Base-by-base conservation (phyloP, 805 yeast genomes). In the Wickerhamomyces chaumierensis region DNA sequence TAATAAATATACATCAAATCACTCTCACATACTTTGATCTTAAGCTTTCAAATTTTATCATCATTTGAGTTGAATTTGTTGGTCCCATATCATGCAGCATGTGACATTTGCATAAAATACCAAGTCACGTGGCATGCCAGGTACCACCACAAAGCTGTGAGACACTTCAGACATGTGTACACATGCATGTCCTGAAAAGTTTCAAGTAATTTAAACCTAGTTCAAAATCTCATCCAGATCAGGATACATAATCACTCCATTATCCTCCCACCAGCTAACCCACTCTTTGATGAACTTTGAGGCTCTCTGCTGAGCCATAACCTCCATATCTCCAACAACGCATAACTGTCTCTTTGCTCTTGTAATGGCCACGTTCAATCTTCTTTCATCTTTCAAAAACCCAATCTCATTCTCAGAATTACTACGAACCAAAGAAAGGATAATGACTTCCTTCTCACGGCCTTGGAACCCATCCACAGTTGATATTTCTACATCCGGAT, bases 401-500 rank as follows among this genome's bases (percentile, higher is more conserved):
- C 97, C 97, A 35, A 88, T 79, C 38, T 80, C 83, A 27, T 68
- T 57, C 2, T 60, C 49, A 17, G 71, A 78, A 55, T 90, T 90
- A 31, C 92, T 80, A 45, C 98, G 66, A 2, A 90, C 96, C 39
- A 90, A 57, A 2, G 92, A 71, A 12, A 92, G 61, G 1, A 90
- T 68, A 6, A 90, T 86, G 0, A 78, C 80, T 49, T 88, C 94
- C 56, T 90, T 92, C 53, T 90, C 98, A 44, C 96, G 66, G 2
- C 98, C 98, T 62, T 90, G 98, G 52, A 90, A 92, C 1, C 96
- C 96, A 61, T 90, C 98, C 4, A 90, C 90, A 0, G 96, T 85
- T 4, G 94, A 75, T 0, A 88, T 73, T 52, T 90, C 97, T 5
- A 90, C 62, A 3, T 44, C 52, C 1, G 71, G 45, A 13, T 39